Conservation (phyloP, 768 basidiomycete genomes). For the Leccinum pellstonianum region DNA sequence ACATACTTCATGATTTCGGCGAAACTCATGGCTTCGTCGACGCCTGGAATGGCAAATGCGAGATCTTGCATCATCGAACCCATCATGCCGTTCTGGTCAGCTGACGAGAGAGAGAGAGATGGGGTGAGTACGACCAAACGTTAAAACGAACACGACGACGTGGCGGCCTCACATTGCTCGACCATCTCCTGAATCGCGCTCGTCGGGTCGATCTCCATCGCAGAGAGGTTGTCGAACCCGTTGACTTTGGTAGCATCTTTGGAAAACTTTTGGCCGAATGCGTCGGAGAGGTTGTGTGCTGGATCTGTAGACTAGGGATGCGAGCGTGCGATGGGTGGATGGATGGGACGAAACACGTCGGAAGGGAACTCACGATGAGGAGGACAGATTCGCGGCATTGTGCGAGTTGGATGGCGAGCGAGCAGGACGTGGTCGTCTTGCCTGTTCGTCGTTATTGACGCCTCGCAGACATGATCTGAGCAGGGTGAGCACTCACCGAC, state of each 20-base stretch:
- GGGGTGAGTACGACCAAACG: background rate
- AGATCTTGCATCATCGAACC: conserved; percentile 99
- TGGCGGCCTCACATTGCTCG: conserved; percentile 70
- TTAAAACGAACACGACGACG: conserved; percentile 1
- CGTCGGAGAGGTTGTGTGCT: conserved; percentile 98
- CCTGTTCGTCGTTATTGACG: conserved; percentile 44
- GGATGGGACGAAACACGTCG: background rate
- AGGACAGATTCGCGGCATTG: conserved; percentile 91
- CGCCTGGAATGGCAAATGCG: conserved; percentile 98
- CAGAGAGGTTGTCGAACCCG: conserved; percentile 93
- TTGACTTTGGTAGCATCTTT: conserved; percentile 99
- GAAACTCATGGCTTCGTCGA: conserved; percentile 99
- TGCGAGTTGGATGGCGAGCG: conserved; percentile 95
- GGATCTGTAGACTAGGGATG: conserved; percentile 87
- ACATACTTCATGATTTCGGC: conserved; percentile 98
- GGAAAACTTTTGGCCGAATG: conserved; percentile 98
- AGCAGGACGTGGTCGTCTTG: conserved; percentile 98
- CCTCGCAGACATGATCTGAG: background rate
- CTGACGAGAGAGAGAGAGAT: conserved; percentile 35
- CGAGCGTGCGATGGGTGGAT: no score
- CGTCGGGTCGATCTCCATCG: conserved; percentile 99
- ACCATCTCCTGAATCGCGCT: conserved; percentile 99
- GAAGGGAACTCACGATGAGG: conserved; percentile 69
- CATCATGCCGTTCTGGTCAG: conserved; percentile 92
- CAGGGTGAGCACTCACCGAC: conserved; percentile 66